Percentiles rank a stretch among this genome's conserved stretches.
Conservation (phyloP, 805 yeast species). For the Yamadazyma scolyti region DNA sequence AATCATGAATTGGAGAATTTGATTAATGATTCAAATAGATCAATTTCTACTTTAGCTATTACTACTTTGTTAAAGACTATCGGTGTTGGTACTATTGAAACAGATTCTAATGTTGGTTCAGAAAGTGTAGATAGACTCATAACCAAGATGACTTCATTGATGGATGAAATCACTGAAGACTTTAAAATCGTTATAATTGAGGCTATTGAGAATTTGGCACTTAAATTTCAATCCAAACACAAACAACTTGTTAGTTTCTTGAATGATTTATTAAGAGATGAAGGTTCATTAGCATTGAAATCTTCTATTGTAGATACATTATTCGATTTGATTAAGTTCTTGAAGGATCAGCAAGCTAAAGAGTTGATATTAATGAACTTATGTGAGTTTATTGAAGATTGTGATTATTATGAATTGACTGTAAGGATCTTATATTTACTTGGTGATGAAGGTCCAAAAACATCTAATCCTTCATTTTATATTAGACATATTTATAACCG, state of each 20-base stretch:
- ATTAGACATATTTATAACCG: constrained; percentile 96
- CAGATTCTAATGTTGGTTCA: constrained; percentile 20
- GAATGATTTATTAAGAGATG: constrained; percentile 81
- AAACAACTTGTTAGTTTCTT: constrained; percentile 76
- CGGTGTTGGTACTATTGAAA: constrained; percentile 51
- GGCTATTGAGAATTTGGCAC: constrained; percentile 86
- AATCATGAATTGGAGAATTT: constrained; percentile 82
- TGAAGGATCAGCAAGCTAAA: constrained; percentile 67
- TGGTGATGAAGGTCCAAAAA: constrained; percentile 91
- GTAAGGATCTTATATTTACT: constrained; percentile 89
- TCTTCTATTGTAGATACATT: constrained; percentile 87
- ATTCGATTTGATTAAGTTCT: constrained; percentile 83
- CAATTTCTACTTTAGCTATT: constrained; percentile 94
- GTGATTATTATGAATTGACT: constrained; percentile 90
- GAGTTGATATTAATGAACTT: constrained; percentile 80
- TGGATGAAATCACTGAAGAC: constrained; percentile 94
- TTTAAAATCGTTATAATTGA: constrained; percentile 93
- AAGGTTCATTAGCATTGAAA: constrained; percentile 84
- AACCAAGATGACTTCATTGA: constrained; percentile 78
- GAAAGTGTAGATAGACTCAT: constrained; percentile 84
- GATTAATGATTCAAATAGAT: constrained; percentile 84
- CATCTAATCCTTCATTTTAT: constrained; percentile 81
- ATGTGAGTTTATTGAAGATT: constrained; percentile 97
- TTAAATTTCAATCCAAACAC: constrained; percentile 91
- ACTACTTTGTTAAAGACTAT: constrained; percentile 95